Percentiles rank a stretch among this genome's conserved stretches.
Conservation (phyloP, 768 basidiomycete species). For the Gloeostereum incarnatum region DNA sequence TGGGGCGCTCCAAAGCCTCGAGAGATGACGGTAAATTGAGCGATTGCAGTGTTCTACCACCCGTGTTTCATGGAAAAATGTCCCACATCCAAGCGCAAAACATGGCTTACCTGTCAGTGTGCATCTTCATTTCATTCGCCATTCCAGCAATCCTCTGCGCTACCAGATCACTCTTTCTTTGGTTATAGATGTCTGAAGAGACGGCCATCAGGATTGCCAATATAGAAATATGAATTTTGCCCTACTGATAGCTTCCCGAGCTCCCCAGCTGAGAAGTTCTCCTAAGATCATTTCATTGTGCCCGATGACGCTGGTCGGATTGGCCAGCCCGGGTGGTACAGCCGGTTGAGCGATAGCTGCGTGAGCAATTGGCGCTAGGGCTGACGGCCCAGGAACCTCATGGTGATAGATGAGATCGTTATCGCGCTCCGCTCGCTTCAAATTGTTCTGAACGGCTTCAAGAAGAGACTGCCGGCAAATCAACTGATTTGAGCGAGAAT, state of each 20-base stretch:
- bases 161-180: conserved; percentile 65
- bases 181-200: conserved; percentile 70
- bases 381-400: conserved; percentile 65
- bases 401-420: conserved; percentile 95
- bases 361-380: conserved; percentile 55
- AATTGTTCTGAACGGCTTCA: conserved; percentile 56
- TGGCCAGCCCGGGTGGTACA: conserved; percentile 43
- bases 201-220: not conserved
- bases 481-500: conserved; percentile 5
- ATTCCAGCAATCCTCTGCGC: conserved; percentile 54
- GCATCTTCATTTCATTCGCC: conserved; percentile 54
- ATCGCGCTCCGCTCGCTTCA: conserved; percentile 73
- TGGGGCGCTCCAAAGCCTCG: conserved; percentile 79
- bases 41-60: conserved; percentile 48
- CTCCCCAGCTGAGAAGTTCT: conserved; percentile 79
- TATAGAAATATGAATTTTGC: conserved; percentile 5
- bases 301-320: conserved; percentile 47
- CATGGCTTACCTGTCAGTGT: conserved; percentile 45
- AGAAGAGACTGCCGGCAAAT: conserved; percentile 56
- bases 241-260: conserved; percentile 80
- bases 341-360: conserved; percentile 57
- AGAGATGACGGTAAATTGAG: conserved; percentile 79
- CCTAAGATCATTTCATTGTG: conserved; percentile 58
- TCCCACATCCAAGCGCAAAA: not conserved
- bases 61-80: conserved; percentile 5